Evolutionary conservation across 1,139 yeast species (phyloP), one percentile per base, ranked within the genome.

Genomic region (Pneumocystis sp.): DNA sequence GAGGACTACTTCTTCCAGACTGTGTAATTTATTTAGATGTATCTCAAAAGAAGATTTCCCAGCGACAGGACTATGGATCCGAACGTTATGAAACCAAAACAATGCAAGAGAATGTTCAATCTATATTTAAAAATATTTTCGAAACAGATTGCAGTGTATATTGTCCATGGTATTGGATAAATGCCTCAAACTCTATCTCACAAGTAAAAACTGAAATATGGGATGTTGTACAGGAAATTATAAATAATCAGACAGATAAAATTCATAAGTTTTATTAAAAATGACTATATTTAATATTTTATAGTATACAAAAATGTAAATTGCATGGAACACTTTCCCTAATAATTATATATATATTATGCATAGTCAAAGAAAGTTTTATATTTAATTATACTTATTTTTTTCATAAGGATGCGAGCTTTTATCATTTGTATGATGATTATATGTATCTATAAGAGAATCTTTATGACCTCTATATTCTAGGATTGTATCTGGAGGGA

Each of bases 1-100:
- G 77, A 42, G 98, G 98, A 0, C 80, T 95, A 29, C 93, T 96
- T 0, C 82, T 79, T 69, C 98, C 99, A 0, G 99, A 95, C 74
- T 68, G 87, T 65, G 87, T 93, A 0, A 68, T 95, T 1, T 95
- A 93, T 70, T 77, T 95, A 67, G 86, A 89, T 35, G 81, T 89
- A 63, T 70, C 76, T 62, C 79, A 75, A 39, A 79, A 79, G 37
- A 80, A 78, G 1, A 85, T 83, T 45, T 76, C 80, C 62, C 72
- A 77, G 21, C 79, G 98, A 66, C 84, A 83, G 25, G 96, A 96
- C 0, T 95, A 87, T 79, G 99, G 99, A 29, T 86, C 84, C 35
- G 99, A 95, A 75, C 78, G 97, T 66, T 95, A 95, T 75, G 99
- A 95, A 73, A 81, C 80, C 60, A 74, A 76, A 8, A 85, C 81